Conservation (phyloP, 192 early-diverging fungal species). For the Coemansia sp. region DNA sequence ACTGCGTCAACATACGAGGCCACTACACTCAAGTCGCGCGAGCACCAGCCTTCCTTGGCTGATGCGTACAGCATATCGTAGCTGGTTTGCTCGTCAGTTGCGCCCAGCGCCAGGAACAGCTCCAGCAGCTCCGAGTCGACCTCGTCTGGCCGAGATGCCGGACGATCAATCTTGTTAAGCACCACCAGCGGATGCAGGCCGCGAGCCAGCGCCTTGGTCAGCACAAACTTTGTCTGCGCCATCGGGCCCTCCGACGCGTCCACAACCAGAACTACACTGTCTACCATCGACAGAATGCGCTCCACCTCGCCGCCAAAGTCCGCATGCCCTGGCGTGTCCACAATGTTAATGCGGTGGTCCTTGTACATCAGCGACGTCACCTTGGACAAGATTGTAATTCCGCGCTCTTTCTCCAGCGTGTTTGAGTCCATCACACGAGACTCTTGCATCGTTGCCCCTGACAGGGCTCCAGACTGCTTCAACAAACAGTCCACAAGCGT, state of each 20-base stretch:
- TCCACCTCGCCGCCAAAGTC: slow-evolving; percentile 79
- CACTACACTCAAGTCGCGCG: slow-evolving; percentile 54
- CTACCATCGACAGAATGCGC: slow-evolving; percentile 85
- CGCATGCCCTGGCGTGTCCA: slow-evolving; percentile 81
- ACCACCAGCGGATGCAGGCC: slow-evolving; percentile 76
- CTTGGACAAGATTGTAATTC: slow-evolving; percentile 87
- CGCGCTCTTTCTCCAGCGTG: slow-evolving; percentile 78
- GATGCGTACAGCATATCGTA: slow-evolving; percentile 78
- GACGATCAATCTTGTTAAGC: slow-evolving; percentile 83
- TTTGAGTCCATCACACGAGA: slow-evolving; percentile 86
- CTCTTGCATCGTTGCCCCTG: slow-evolving; percentile 58
- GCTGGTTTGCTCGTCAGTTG: slow-evolving; percentile 74
- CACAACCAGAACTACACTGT: slow-evolving; percentile 83
- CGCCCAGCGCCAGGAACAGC: slow-evolving; percentile 76
- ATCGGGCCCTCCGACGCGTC: slow-evolving; percentile 84
- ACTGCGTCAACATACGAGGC: slow-evolving; percentile 11
- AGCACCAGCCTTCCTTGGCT: slow-evolving; percentile 84
- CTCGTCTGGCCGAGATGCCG: slow-evolving; percentile 70
- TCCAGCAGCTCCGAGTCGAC: slow-evolving; percentile 81
- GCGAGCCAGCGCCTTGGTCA: slow-evolving; percentile 73
- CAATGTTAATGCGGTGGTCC: slow-evolving; percentile 80
- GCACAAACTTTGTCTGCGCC: slow-evolving; percentile 87
- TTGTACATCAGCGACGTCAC: slow-evolving; percentile 74
- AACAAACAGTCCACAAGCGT: slow-evolving; percentile 66
- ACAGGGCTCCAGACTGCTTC: slow-evolving; percentile 58